phyloP scores from a whole-genome alignment of 2,329 filamentous ascomycete genomes.

The Didymella pinodella region DNA sequence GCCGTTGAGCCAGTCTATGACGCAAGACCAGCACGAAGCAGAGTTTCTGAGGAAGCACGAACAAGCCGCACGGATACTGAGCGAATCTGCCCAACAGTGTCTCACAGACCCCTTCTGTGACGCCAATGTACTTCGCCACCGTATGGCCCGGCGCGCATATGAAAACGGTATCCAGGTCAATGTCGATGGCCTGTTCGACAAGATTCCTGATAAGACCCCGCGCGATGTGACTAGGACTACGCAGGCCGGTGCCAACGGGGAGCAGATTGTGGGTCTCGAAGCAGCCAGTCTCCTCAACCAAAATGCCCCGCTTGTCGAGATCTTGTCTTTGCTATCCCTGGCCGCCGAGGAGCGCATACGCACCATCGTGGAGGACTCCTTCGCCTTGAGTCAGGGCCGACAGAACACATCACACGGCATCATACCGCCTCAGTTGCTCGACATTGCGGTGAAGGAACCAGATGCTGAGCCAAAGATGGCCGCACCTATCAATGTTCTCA shows the following conservation, averaged over 20 bases:
- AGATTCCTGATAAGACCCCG: conserved; percentile 44
- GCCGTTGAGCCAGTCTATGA: conserved; percentile 61
- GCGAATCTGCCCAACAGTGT: conserved; percentile 70
- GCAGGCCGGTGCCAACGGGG: conserved; percentile 66
- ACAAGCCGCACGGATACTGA: conserved; percentile 69
- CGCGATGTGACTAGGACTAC: conserved; percentile 48
- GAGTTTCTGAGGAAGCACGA: conserved; percentile 71
- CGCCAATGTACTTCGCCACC: conserved; percentile 65
- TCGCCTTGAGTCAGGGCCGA: conserved; percentile 72
- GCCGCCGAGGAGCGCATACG: conserved; percentile 82
- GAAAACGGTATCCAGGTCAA: conserved; percentile 67
- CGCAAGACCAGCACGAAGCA: conserved; percentile 72
- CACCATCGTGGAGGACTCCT: conserved; percentile 78
- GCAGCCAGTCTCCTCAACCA: conserved; percentile 70
- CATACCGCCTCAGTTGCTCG: conserved; percentile 77
- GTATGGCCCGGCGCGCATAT: conserved; percentile 64
- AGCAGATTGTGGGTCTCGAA: conserved; percentile 64
- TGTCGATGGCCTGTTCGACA: conserved; percentile 62
- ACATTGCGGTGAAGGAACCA: conserved; percentile 68
- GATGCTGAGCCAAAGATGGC: conserved; percentile 50
- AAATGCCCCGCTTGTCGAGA: conserved; percentile 79
- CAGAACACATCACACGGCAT: conserved; percentile 81
- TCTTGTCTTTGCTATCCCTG: conserved; percentile 82
- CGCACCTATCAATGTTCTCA: conserved; percentile 48
- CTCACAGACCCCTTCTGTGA: conserved; percentile 77